Base-by-base conservation (phyloP, 2,329 filamentous ascomycete genomes). In the Fusarium domesticum region DNA sequence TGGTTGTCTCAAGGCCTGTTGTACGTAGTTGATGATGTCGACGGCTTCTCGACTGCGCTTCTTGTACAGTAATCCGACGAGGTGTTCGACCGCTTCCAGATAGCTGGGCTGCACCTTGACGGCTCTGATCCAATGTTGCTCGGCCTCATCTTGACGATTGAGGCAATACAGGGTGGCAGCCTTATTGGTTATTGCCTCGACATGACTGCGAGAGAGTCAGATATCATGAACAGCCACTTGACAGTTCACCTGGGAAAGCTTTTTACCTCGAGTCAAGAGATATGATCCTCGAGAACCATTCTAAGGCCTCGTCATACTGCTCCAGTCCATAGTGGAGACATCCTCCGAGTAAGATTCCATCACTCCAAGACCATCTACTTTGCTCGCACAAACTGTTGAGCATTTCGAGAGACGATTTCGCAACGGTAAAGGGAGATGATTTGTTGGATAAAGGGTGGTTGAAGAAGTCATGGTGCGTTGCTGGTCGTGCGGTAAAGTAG, bases 81-180 rank as follows among this genome's bases (percentile, higher is more conserved):
- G 77, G 70, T 97, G 91, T 64, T 98, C 93, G 3, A 93, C 89
- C 6, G 93, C 91, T 69, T 98, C 93, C 45, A 98, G 87, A 67
- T 95, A 95, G 61, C 83, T 87, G 1, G 93, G 93, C 7, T 88
- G 84, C 45, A 88, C 72, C 61, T 83, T 87, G 18, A 97, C 83
- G n/a, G 90, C 90, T 48, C 80, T 81, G 53, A 85, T 74, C 93
- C 93, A 98, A 61, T 90, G 80, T 45, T 83, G 77, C 62, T 96
- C 85, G 6, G 93, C 93, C 60, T 97, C 92, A 37, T 85, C 78
- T 46, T 85, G 85, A 47, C 86, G 83, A 48, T 89, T 84, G 8
- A 97, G 77, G 45, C 90, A 90, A 55, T 96, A 83, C 18, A 96
- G 73, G 1, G 92, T 90, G 17, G 92, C 92, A 17, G 92, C 93